A percentile compares a stretch with the other conserved stretches of the same genome.
phyloP scores from a whole-genome alignment of 2,329 filamentous ascomycete species.

The Graphium sp. region DNA sequence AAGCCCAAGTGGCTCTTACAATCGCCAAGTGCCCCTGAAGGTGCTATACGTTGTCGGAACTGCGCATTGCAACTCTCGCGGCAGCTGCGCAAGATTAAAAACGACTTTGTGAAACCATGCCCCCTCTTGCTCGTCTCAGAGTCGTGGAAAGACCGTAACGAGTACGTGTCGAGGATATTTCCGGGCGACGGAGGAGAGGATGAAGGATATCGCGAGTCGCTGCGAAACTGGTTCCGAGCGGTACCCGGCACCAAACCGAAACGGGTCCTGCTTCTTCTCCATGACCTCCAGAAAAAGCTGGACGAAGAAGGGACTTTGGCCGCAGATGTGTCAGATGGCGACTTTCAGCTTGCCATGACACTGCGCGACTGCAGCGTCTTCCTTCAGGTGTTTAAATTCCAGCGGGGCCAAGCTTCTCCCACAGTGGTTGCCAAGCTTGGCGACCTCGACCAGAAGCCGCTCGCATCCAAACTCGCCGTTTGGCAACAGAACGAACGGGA shows the following conservation, averaged over 20 bases:
- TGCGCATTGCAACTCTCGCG: slow-evolving; percentile 40
- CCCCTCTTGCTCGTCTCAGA: slow-evolving; percentile 24
- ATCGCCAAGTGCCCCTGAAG: slow-evolving; percentile 51
- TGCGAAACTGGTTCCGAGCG: slow-evolving; percentile 5
- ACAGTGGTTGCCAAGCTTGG: slow-evolving; percentile 26
- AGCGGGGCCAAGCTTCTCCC: slow-evolving; percentile 7
- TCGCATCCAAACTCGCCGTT: slow-evolving; percentile 45
- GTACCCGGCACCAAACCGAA: slow-evolving; percentile 7
- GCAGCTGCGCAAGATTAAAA: slow-evolving; percentile 14
- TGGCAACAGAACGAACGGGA: slow-evolving; percentile 49
- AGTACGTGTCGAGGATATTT: slow-evolving; percentile 18
- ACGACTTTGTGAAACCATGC: slow-evolving; percentile 31
- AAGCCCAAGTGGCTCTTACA: slow-evolving; percentile 77
- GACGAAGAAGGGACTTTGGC: slow-evolving; percentile 26
- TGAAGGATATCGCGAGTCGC: slow-evolving; percentile 5
- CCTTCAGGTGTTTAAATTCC: slow-evolving; percentile 33
- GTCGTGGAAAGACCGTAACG: slow-evolving; percentile 18
- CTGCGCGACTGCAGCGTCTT: slow-evolving; percentile 66
- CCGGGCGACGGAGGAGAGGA: background rate
- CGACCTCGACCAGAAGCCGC: slow-evolving; percentile 64
- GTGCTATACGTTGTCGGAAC: slow-evolving; percentile 52
- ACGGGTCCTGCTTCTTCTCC: slow-evolving; percentile 17
- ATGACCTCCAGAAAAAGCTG: slow-evolving; percentile 19
- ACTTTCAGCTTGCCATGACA: slow-evolving; percentile 60
- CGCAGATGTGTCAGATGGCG: slow-evolving; percentile 19